phyloP scores from a whole-genome alignment of 805 yeast genomes.

The Metschnikowia cubensis region DNA sequence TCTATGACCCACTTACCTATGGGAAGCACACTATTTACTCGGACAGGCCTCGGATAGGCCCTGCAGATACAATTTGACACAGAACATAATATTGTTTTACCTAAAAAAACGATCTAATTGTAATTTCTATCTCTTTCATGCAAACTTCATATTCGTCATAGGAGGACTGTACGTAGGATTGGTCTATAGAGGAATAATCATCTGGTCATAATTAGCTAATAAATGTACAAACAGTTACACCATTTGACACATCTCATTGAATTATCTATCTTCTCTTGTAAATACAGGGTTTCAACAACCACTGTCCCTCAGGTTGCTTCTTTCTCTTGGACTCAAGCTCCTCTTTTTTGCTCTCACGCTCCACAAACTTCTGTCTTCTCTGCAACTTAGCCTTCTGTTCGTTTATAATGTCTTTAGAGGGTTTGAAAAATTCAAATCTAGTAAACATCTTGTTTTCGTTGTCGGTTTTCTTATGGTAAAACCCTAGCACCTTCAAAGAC shows the following conservation, averaged over 20 bases:
- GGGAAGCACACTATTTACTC: too few species aligned
- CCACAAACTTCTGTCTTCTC: conserved; percentile 64
- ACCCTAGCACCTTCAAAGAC: conserved; percentile 72
- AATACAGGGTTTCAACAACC: conserved; percentile 94
- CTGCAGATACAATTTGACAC: too few species aligned
- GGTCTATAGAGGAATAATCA: too few species aligned
- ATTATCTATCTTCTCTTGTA: conserved; percentile 71
- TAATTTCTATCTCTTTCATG: too few species aligned
- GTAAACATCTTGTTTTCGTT: conserved; percentile 89
- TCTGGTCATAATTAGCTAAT: too few species aligned
- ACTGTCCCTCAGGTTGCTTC: conserved; percentile 67
- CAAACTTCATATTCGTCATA: too few species aligned
- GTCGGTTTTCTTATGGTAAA: conserved; percentile 85
- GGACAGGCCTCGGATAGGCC: too few species aligned
- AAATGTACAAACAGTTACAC: too few species aligned
- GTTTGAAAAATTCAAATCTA: conserved; percentile 89
- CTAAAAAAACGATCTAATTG: too few species aligned
- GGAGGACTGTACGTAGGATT: too few species aligned
- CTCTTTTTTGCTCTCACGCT: conserved; percentile 61
- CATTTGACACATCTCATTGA: background rate
- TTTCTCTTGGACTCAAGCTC: conserved; percentile 52
- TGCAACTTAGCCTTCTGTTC: conserved; percentile 60
- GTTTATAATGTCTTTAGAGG: conserved; percentile 62
- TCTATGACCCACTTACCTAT: too few species aligned
- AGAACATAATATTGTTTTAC: too few species aligned